Evolutionary conservation across 1,284 basidiomycete genomes (phyloP), one percentile per base, ranked within the genome.

Genomic region (Cystobasidiaceae sp.): DNA sequence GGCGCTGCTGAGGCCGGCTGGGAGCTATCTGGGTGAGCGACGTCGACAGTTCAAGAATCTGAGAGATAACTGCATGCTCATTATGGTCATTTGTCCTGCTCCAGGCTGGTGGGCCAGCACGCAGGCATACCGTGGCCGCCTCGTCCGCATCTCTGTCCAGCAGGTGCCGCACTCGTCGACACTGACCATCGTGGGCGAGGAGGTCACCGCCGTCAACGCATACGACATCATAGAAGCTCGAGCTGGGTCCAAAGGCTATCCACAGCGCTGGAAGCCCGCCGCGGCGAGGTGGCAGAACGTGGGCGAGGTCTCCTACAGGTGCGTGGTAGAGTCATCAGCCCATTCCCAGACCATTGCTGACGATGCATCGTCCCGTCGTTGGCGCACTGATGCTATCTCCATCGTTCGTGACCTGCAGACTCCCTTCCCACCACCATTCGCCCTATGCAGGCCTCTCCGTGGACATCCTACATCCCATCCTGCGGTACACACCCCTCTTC

Each of bases 101-200:
- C 17, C 39, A 62, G 60, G 60, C 34, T 62, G 60, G 60, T 62
- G 60, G 60, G 60, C 49, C 2, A 62, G 37, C 23, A 62, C 60
- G 13, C 43, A 39, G 21, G 17, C 60, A 3, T 62, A 52, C 28
- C 48, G 50, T 11, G 60, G 60, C 37, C 32, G 60, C 19, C 41
- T 62, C n/a, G n/a, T 62, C 5, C 33, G 60, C 13, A 37, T 43
- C 23, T 62, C 60, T 3, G n/a, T 48, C 45, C 23, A 13, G 13
- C n/a, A 48, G 15, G 3, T 13, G 13, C 15, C 41, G 4, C 33
- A 32, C n/a, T 19, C 19, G 33, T 37, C 50, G 44, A 33, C 30
- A 3, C 58, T 60, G 8, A 39, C 33, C 11, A 54, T 62, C 15
- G 32, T 62, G 3, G 60, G 49, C 32, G 60, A 62, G 45, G 50